phyloP scores from a whole-genome alignment of 768 basidiomycete genomes.

The Leccinum sublutescens region DNA sequence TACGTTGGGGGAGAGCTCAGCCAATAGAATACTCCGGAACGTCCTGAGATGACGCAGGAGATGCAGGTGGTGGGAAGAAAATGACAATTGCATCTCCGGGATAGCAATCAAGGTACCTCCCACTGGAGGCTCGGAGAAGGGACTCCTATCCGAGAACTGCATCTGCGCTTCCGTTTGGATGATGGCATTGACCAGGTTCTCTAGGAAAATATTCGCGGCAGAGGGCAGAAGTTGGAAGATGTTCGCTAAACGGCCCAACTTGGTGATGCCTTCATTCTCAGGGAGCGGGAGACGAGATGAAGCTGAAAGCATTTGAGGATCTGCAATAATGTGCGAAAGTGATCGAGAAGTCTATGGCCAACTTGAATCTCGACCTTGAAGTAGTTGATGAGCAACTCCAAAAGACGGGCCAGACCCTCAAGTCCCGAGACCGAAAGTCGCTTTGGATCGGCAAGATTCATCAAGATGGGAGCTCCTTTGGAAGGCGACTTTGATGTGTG shows the following conservation, averaged over 20 bases:
- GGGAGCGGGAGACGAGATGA: slow-evolving; percentile 77
- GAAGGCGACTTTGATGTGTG: slow-evolving; percentile 84
- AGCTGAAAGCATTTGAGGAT: slow-evolving; percentile 77
- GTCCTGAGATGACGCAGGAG: slow-evolving; percentile 81
- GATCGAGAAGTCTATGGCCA: slow-evolving; percentile 93
- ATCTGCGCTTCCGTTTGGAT: slow-evolving; percentile 91
- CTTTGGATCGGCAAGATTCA: slow-evolving; percentile 97
- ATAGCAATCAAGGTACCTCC: slow-evolving; percentile 89
- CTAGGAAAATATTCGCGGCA: slow-evolving; percentile 89
- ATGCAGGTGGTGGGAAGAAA: slow-evolving; percentile 72
- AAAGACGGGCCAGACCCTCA: slow-evolving; percentile 84
- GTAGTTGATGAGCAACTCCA: slow-evolving; percentile 95
- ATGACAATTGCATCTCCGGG: slow-evolving; percentile 52
- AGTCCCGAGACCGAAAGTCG: slow-evolving; percentile 72
- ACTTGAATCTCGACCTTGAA: slow-evolving; percentile 92
- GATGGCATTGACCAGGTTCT: slow-evolving; percentile 80
- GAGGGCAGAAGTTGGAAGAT: slow-evolving; percentile 96
- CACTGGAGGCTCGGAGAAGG: slow-evolving; percentile 87
- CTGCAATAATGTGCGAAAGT: slow-evolving; percentile 86
- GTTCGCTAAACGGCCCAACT: slow-evolving; percentile 92
- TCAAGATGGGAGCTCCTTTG: slow-evolving; percentile 93
- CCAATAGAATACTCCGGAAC: slow-evolving; percentile 77
- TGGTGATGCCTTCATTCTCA: slow-evolving; percentile 59
- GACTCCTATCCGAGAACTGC: slow-evolving; percentile 85
- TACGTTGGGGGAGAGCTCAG: slow-evolving; percentile 73